Conservation (phyloP, 2,329 filamentous ascomycete species). For the Alternaria gaisen region DNA sequence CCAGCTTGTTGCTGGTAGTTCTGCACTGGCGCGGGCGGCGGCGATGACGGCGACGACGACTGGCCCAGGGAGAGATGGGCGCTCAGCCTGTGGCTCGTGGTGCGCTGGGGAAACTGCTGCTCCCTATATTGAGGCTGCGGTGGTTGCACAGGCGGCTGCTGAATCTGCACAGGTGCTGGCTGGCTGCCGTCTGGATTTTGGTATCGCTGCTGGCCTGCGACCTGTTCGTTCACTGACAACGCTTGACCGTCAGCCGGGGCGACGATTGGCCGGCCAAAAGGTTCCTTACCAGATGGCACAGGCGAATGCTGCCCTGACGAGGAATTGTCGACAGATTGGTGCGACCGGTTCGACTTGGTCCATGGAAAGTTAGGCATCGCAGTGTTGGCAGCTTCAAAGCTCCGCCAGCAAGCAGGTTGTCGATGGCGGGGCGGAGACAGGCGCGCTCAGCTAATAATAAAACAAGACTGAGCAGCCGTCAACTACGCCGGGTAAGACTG, state of each 20-base stretch:
- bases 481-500: conserved; percentile 27
- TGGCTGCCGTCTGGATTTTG: conserved; percentile 28
- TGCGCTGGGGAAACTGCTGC: conserved; percentile 38
- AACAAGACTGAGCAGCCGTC: conserved; percentile 36
- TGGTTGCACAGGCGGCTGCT: conserved; percentile 28
- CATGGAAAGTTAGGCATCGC: conserved; percentile 51
- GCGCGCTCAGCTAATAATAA: conserved; percentile 48
- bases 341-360: conserved; percentile 52
- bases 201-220: conserved; percentile 35
- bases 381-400: conserved; percentile 33
- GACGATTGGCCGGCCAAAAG: conserved; percentile 34
- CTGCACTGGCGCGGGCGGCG: conserved; percentile 26
- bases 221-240: conserved; percentile 47
- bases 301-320: conserved; percentile 46
- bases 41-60: conserved; percentile 25
- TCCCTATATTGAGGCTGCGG: conserved; percentile 33
- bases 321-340: conserved; percentile 48
- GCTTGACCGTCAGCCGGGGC: conserved; percentile 47
- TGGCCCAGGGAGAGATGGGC: conserved; percentile 40
- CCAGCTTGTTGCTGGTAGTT: conserved; percentile 38
- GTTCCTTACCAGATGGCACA: conserved; percentile 46
- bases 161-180: conserved; percentile 30
- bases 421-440: conserved; percentile 33
- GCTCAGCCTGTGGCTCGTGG: conserved; percentile 44
- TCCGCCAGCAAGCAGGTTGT: conserved; percentile 30